A percentile compares a stretch with the other conserved stretches of the same genome.
Evolutionary conservation across 148 eudicot species (phyloP).

Genomic region (Persicaria tinctoria): DNA sequence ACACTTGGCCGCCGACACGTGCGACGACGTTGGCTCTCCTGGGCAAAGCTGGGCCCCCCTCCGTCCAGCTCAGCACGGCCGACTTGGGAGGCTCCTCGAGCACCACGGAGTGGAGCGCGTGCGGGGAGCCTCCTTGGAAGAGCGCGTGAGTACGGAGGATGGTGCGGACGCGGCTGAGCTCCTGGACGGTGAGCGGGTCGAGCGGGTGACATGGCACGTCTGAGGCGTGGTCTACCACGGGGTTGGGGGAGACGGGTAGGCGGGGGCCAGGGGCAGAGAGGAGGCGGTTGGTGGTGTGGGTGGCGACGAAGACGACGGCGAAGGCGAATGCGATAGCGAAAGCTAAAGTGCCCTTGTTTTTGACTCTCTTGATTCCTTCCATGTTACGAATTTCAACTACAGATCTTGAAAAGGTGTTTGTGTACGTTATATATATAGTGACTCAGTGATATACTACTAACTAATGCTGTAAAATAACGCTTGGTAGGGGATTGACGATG

Average conservation of each 20-base stretch:
- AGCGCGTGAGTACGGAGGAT: slow-evolving; percentile 40
- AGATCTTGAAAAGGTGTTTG: too few relatives aligned
- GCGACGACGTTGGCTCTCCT: slow-evolving; percentile 65
- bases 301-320: neutral
- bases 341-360: neutral
- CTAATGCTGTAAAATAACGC: too few relatives aligned
- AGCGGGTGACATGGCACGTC: slow-evolving; percentile 59
- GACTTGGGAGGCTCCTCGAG: slow-evolving; percentile 62
- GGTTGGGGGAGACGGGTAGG: neutral
- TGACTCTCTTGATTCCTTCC: neutral
- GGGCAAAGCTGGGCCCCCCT: slow-evolving; percentile 55
- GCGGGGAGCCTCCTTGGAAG: slow-evolving; percentile 27
- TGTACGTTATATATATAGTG: too few relatives aligned
- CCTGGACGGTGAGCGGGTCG: slow-evolving; percentile 75
- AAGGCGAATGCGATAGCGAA: neutral
- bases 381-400: neutral
- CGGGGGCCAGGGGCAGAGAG: slow-evolving; percentile 8
- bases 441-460: too few relatives aligned
- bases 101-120: slow-evolving; percentile 60
- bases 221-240: slow-evolving; percentile 29
- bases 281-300: slow-evolving; percentile 19
- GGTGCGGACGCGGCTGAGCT: slow-evolving; percentile 41
- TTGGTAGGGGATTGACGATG: too few relatives aligned
- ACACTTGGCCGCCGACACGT: slow-evolving; percentile 44
- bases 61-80: slow-evolving; percentile 47